These are phyloP conservation scores for Coniochaeta pulveracea DNA, from an alignment of 2,329 filamentous ascomycete species.

Conservation along the genomic window DNA sequence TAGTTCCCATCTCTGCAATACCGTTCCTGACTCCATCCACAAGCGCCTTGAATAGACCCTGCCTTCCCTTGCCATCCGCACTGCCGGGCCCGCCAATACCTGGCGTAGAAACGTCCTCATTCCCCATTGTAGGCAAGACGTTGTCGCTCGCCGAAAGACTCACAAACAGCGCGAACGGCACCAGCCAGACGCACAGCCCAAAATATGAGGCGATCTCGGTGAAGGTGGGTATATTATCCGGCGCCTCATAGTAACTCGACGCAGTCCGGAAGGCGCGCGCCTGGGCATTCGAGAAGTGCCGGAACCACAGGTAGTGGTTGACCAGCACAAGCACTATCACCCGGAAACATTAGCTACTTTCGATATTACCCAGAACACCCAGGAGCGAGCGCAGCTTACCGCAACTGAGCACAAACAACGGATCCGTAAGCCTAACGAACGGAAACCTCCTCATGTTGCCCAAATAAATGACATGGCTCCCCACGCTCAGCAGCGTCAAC, in stretches of 20 bases:
- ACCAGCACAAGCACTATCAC: conserved; percentile 61
- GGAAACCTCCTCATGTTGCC: conserved; percentile 70
- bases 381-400: conserved; percentile 33
- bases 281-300: conserved; percentile 66
- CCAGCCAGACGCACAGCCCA: conserved; percentile 90
- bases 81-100: conserved; percentile 26
- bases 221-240: conserved; percentile 62
- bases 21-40: conserved; percentile 45
- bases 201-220: conserved; percentile 95
- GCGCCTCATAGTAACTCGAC: conserved; percentile 51
- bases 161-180: conserved; percentile 91
- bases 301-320: conserved; percentile 96
- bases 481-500: conserved; percentile 63
- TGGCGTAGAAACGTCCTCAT: conserved; percentile 39
- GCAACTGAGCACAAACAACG: conserved; percentile 76
- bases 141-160: conserved; percentile 91
- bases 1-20: conserved; percentile 33
- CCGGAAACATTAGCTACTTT: conserved; percentile 3
- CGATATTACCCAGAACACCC: too few species aligned
- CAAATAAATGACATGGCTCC: conserved; percentile 75
- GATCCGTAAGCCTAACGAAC: conserved; percentile 77
- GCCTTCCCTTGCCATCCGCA: conserved; percentile 36
- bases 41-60: conserved; percentile 56
- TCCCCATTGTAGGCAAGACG: conserved; percentile 84
- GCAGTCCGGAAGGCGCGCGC: conserved; percentile 43